A percentile compares a stretch with the other conserved stretches of the same genome.
These are phyloP conservation scores for Neoboletus subvelutipes DNA, from an alignment of 768 basidiomycete genomes.

Conservation along the genomic window DNA sequence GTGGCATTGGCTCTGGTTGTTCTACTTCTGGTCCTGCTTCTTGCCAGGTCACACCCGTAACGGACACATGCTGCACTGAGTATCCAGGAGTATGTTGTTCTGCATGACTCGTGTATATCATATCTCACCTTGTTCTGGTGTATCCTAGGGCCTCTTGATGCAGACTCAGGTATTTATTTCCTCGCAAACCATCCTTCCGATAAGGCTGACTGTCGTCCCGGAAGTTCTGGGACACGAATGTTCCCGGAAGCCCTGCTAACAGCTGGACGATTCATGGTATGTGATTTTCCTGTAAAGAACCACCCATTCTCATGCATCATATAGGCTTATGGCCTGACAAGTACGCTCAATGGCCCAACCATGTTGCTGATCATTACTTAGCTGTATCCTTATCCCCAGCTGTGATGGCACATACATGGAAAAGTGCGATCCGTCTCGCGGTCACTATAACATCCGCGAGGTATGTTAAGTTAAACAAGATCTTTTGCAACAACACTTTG, in stretches of 20 bases:
- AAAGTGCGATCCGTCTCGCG: conserved; percentile 43
- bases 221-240: conserved; percentile 74
- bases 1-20: conserved; percentile 49
- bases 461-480: conserved; percentile 27
- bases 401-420: conserved; percentile 48
- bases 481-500: neutral
- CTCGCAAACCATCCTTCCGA: neutral
- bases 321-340: conserved; percentile 68
- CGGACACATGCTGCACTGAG: conserved; percentile 66
- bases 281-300: conserved; percentile 8
- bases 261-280: conserved; percentile 77
- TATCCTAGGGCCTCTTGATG: conserved; percentile 53
- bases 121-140: neutral
- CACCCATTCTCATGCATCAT: conserved; percentile 2
- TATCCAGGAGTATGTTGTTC: conserved; percentile 53
- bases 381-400: conserved; percentile 29
- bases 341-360: conserved; percentile 31
- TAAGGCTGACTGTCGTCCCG: conserved; percentile 4
- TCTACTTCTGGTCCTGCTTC: conserved; percentile 48
- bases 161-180: conserved; percentile 47
- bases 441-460: conserved; percentile 40
- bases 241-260: conserved; percentile 57
- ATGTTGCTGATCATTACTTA: neutral
- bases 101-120: neutral
- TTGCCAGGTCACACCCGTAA: conserved; percentile 49